A percentile compares a stretch with the other conserved stretches of the same genome.
phyloP scores from a whole-genome alignment of 192 early-diverging fungal species.

The Mortierella hygrophila region DNA sequence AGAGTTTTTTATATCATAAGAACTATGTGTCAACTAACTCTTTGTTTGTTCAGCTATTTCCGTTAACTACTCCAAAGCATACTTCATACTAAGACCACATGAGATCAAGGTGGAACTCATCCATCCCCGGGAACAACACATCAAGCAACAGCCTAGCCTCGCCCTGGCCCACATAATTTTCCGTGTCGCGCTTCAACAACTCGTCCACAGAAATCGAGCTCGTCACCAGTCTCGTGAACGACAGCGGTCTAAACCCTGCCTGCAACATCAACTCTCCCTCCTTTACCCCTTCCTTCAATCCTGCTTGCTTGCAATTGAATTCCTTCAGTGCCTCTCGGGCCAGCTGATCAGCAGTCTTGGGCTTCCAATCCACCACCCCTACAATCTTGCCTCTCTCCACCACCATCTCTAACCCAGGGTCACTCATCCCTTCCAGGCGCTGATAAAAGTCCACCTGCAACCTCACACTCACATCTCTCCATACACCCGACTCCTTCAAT shows the following conservation, averaged over 20 bases:
- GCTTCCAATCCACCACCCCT: conserved; percentile 5
- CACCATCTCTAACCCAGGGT: conserved; percentile 15
- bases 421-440: conserved; percentile 13
- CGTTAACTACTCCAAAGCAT: too few relatives aligned
- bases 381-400: conserved; percentile 15
- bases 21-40: too few relatives aligned
- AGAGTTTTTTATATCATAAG: too few relatives aligned
- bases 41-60: too few relatives aligned
- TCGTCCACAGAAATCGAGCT: conserved; percentile 9
- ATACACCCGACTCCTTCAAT: conserved; percentile 9
- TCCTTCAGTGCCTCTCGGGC: neutral
- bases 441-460: conserved; percentile 23
- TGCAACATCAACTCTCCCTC: neutral
- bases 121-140: conserved; percentile 8
- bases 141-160: conserved; percentile 15
- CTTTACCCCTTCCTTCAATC: neutral
- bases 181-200: conserved; percentile 12
- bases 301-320: neutral
- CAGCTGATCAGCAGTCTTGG: neutral
- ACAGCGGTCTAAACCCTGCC: conserved; percentile 16
- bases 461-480: neutral
- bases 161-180: conserved; percentile 10
- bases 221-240: conserved; percentile 24
- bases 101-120: neutral
- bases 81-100: neutral